Base-by-base conservation (phyloP, 2,329 filamentous ascomycete species). In the Penicillium sp. region DNA sequence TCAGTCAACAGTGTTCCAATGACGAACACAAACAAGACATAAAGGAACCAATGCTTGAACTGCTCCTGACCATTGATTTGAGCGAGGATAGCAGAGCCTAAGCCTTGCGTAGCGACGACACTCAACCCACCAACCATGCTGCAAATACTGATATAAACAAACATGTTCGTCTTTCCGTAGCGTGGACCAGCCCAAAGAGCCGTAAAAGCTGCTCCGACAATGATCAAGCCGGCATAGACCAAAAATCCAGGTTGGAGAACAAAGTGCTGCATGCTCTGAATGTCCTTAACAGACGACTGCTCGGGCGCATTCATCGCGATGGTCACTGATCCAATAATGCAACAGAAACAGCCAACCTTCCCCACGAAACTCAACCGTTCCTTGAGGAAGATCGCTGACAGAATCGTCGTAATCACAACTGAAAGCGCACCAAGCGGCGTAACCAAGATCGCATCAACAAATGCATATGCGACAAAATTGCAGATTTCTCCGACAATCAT, bases 31-130 rank as follows among this genome's bases (percentile, higher is more conserved):
- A 97, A 78, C 30, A 97, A 76, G 5, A 97, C 87, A 74, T 96
- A 99, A 36, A 96, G 76, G 69, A 99, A 99, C 93, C 93, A 97
- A 71, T 97, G 85, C 72, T 97, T 96, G 75, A 96, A 97, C 79
- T 99, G 92, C 2, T 87, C 81, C 46, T 85, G 84, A 14, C 93
- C 94, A 16, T 83, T 81, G 56, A 87, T 87, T 77, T 96, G 91
- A 0, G 93, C 90, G 51, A 97, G 83, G 60, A 99, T 92, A 16
- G 93, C 93, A 50, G 93, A 86, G 48, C 94, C 94, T 40, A 99
- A 76, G 16, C 94, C 94, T 74, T 97, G 93, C 2, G 92, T 97
- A 14, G 91, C 89, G 51, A 97, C 94, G 8, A 97, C 94, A 74
- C 91, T 97, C 68, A 97, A 78, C 1, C 92, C 94, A 60, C 94